A percentile compares a stretch with the other conserved stretches of the same genome.
These are phyloP conservation scores for Botrytis deweyae DNA, from an alignment of 2,329 filamentous ascomycete genomes.

Conservation along the genomic window DNA sequence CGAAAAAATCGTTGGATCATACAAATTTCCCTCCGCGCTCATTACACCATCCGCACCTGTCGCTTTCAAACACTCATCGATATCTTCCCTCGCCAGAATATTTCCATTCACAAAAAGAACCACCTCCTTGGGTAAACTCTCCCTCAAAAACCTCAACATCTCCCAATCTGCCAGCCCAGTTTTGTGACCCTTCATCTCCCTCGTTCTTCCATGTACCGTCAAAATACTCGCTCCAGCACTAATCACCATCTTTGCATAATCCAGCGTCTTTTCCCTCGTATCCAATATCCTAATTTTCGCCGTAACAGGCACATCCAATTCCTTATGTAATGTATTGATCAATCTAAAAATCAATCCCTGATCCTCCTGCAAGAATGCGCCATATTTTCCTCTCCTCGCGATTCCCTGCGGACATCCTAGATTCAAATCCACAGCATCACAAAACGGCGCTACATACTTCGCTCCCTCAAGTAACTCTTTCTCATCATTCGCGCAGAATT, in stretches of 20 bases:
- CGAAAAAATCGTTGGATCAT: conserved; percentile 85
- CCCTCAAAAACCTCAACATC: conserved; percentile 77
- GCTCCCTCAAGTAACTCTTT: conserved; percentile 79
- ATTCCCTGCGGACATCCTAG: conserved; percentile 96
- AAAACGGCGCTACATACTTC: conserved; percentile 75
- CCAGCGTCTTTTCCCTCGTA: conserved; percentile 79
- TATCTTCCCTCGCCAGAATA: conserved; percentile 75
- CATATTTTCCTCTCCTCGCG: conserved; percentile 85
- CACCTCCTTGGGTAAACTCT: conserved; percentile 79
- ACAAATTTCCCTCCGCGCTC: conserved; percentile 93
- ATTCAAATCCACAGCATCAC: conserved; percentile 94
- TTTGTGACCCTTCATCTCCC: conserved; percentile 94
- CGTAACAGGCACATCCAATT: conserved; percentile 81
- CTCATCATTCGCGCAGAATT: conserved; percentile 91
- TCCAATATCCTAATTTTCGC: conserved; percentile 93
- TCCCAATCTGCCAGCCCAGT: conserved; percentile 92
- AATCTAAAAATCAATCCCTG: conserved; percentile 79
- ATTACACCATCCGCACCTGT: conserved; percentile 93
- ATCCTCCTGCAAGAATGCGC: conserved; percentile 92
- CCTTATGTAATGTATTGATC: conserved; percentile 76
- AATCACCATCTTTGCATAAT: conserved; percentile 85
- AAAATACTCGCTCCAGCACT: conserved; percentile 88
- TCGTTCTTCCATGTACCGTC: conserved; percentile 82
- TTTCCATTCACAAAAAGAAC: conserved; percentile 98
- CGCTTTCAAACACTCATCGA: conserved; percentile 72